Conservation (phyloP, 208 protist genomes). For the Trypanosoma theileri region DNA sequence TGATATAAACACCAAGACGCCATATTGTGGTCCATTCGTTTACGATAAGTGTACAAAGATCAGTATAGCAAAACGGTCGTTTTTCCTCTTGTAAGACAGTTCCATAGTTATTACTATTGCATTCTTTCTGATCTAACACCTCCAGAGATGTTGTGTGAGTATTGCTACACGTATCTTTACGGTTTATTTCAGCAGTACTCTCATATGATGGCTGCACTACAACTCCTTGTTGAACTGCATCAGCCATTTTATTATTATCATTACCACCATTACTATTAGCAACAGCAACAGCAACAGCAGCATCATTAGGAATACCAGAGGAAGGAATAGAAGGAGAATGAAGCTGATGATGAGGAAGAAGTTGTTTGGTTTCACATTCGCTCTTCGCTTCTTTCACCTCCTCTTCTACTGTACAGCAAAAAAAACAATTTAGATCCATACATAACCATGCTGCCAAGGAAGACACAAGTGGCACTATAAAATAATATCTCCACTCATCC, state of each 20-base stretch:
- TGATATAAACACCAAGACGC: conserved; percentile 75
- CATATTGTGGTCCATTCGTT: conserved; percentile 68
- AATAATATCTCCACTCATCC: conserved; percentile 52
- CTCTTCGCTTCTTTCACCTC: background rate
- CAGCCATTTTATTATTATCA: background rate
- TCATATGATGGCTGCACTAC: too few species aligned
- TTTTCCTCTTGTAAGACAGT: background rate
- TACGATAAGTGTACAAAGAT: conserved; percentile 47
- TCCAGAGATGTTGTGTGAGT: background rate
- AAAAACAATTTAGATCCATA: conserved; percentile 26
- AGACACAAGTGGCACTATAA: conserved; percentile 46
- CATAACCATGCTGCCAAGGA: conserved; percentile 35
- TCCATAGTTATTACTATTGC: background rate
- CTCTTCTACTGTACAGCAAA: conserved; percentile 1
- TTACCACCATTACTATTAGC: background rate
- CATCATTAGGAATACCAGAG: background rate
- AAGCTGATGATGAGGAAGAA: background rate
- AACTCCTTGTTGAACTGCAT: too few species aligned
- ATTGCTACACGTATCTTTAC: too few species aligned
- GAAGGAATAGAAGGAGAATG: background rate
- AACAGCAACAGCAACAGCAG: background rate
- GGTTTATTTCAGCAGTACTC: too few species aligned
- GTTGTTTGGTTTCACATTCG: background rate
- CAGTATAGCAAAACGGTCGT: background rate
- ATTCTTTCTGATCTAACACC: background rate